Percentiles rank a stretch among this genome's conserved stretches.
phyloP scores from a whole-genome alignment of 352 stramenopile genomes.

The Phytophthora ramorum region DNA sequence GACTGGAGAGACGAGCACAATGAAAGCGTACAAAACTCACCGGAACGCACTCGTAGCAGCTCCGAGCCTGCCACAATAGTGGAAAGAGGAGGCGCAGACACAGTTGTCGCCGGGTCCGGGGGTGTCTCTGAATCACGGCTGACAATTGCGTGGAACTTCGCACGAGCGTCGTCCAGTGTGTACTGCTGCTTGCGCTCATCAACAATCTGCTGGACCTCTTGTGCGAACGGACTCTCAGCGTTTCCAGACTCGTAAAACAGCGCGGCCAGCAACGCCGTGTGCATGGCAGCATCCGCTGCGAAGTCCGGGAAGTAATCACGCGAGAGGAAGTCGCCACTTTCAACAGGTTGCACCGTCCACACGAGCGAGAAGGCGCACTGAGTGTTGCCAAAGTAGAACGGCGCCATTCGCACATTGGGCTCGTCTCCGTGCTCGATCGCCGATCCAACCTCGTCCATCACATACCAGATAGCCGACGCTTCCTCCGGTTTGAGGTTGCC shows the following conservation, averaged over 20 bases:
- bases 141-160: slow-evolving; percentile 50
- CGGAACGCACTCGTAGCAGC: slow-evolving; percentile 44
- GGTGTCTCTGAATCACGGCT: slow-evolving; percentile 47
- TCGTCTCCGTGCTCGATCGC: slow-evolving; percentile 55
- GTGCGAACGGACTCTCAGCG: slow-evolving; percentile 33
- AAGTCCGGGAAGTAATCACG: slow-evolving; percentile 53
- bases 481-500: slow-evolving; percentile 53
- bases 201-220: slow-evolving; percentile 39
- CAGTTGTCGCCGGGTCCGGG: slow-evolving; percentile 35
- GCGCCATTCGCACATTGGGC: slow-evolving; percentile 58
- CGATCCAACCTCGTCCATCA: slow-evolving; percentile 67
- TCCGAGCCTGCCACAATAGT: slow-evolving; percentile 28
- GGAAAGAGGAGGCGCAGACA: slow-evolving; percentile 31
- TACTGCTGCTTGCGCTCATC: slow-evolving; percentile 38
- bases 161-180: slow-evolving; percentile 38
- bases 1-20: neutral
- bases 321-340: slow-evolving; percentile 56
- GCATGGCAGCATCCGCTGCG: slow-evolving; percentile 37
- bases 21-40: slow-evolving; percentile 12
- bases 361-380: slow-evolving; percentile 62
- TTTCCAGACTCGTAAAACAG: slow-evolving; percentile 51
- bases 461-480: slow-evolving; percentile 57
- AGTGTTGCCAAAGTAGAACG: slow-evolving; percentile 50
- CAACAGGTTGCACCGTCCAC: slow-evolving; percentile 48
- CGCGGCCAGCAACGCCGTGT: slow-evolving; percentile 44